Evolutionary conservation across 1,284 basidiomycete species (phyloP).

Genomic region (Papiliotrema terrestris): DNA sequence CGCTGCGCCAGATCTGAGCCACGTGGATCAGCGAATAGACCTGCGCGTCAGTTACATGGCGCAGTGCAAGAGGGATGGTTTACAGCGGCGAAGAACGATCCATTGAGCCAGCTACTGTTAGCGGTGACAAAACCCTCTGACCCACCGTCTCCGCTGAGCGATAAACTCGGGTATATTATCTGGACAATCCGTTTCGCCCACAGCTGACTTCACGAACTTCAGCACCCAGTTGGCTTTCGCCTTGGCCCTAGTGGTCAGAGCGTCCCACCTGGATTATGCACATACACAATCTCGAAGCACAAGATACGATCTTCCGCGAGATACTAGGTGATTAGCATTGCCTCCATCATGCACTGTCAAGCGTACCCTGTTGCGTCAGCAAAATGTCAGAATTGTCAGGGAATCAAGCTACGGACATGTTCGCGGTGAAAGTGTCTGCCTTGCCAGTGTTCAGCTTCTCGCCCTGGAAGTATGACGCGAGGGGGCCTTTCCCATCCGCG

Average conservation of each 20-base stretch:
- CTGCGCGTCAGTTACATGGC: constrained; percentile 9
- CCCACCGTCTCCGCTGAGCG: constrained; percentile 60
- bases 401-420: constrained; percentile 41
- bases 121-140: constrained; percentile 34
- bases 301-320: constrained; percentile 71
- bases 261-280: constrained; percentile 4
- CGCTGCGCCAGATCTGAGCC: constrained; percentile 77
- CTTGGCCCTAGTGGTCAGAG: constrained; percentile 60
- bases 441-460: constrained; percentile 86
- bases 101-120: constrained; percentile 52
- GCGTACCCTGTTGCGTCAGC: constrained; percentile 20
- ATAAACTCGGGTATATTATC: constrained; percentile 94
- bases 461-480: constrained; percentile 95
- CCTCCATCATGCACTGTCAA: background rate
- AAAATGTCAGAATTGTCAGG: no score
- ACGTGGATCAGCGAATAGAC: constrained; percentile 58
- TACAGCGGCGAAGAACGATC: constrained; percentile 87
- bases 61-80: background rate
- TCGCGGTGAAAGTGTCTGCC: constrained; percentile 89
- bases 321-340: constrained; percentile 17
- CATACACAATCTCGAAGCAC: constrained; percentile 85
- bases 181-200: constrained; percentile 96
- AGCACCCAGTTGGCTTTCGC: constrained; percentile 85
- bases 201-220: constrained; percentile 91
- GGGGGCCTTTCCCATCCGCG: constrained; percentile 75